phyloP scores from a whole-genome alignment of 1,284 basidiomycete species.

The Boletus sp. region DNA sequence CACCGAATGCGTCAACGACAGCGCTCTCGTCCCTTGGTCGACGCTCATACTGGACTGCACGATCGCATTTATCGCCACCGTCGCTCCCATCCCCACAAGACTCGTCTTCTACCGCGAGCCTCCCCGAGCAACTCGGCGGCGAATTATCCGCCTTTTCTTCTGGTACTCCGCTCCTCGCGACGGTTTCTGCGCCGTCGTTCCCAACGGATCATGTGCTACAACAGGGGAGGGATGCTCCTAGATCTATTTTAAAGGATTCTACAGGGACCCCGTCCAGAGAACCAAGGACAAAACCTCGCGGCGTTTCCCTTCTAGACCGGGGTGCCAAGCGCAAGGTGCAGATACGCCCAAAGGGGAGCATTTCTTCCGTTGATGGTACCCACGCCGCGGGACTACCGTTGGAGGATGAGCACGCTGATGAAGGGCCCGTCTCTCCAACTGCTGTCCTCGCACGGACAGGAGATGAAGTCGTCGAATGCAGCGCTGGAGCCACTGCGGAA shows the following conservation, averaged over 20 bases:
- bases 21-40: constrained; percentile 27
- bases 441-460: constrained; percentile 63
- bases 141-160: constrained; percentile 28
- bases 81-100: constrained; percentile 14
- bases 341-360: constrained; percentile 4
- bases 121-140: constrained; percentile 21
- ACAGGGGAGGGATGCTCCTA: constrained; percentile 21
- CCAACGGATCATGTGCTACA: constrained; percentile 8
- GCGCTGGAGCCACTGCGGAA: constrained; percentile 57
- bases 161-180: constrained; percentile 27
- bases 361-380: not conserved
- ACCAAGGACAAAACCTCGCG: constrained; percentile 16
- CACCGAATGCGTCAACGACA: constrained; percentile 25
- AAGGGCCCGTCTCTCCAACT: constrained; percentile 52
- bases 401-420: constrained; percentile 36
- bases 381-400: constrained; percentile 18
- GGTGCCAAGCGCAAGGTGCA: constrained; percentile 15
- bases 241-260: constrained; percentile 31
- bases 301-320: constrained; percentile 24
- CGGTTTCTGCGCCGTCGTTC: constrained; percentile 18
- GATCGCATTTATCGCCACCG: constrained; percentile 20
- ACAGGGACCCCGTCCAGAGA: constrained; percentile 12
- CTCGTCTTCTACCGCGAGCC: constrained; percentile 23
- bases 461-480: constrained; percentile 56
- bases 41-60: constrained; percentile 30